A percentile compares a stretch with the other conserved stretches of the same genome.
phyloP scores from a whole-genome alignment of 768 basidiomycete species.

The Dictyophora rubrovolvata region DNA sequence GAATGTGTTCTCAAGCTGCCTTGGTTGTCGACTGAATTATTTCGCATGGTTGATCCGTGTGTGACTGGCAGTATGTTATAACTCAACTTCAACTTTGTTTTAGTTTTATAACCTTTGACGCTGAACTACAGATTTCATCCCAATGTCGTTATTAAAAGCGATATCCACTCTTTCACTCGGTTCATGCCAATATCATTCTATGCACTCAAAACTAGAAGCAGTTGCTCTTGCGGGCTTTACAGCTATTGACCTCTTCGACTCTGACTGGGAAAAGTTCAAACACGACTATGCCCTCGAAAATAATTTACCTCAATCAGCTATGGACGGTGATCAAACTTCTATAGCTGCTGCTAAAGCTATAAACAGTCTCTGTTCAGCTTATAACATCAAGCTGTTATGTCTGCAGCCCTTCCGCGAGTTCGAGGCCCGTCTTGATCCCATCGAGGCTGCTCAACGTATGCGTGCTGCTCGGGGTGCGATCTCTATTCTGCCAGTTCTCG shows the following conservation, averaged over 20 bases:
- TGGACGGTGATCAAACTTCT: conserved; percentile 13
- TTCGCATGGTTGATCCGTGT: too few species aligned
- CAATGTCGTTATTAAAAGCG: conserved; percentile 13
- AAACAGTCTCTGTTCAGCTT: conserved; percentile 14
- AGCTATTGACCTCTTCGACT: conserved; percentile 24
- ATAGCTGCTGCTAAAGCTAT: conserved; percentile 19
- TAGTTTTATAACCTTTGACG: too few species aligned
- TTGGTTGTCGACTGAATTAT: too few species aligned
- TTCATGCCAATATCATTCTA: conserved; percentile 20
- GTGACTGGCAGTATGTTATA: too few species aligned
- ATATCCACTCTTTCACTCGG: conserved; percentile 22
- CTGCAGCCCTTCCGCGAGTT: conserved; percentile 29
- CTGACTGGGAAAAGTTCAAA: conserved; percentile 24
- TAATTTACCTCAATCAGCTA: conserved; percentile 16
- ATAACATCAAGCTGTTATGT: conserved; percentile 21
- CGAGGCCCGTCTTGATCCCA: conserved; percentile 23
- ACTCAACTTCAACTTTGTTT: too few species aligned
- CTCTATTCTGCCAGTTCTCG: conserved; percentile 21
- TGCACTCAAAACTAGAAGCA: conserved; percentile 22
- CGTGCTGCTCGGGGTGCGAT: conserved; percentile 22
- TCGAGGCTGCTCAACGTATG: conserved; percentile 19
- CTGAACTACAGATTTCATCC: not conserved
- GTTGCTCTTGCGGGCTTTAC: conserved; percentile 7
- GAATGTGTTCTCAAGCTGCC: too few species aligned
- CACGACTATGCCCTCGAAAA: conserved; percentile 18